Evolutionary conservation across 2,329 filamentous ascomycete species (phyloP).

Genomic region (Aspergillus sp.): DNA sequence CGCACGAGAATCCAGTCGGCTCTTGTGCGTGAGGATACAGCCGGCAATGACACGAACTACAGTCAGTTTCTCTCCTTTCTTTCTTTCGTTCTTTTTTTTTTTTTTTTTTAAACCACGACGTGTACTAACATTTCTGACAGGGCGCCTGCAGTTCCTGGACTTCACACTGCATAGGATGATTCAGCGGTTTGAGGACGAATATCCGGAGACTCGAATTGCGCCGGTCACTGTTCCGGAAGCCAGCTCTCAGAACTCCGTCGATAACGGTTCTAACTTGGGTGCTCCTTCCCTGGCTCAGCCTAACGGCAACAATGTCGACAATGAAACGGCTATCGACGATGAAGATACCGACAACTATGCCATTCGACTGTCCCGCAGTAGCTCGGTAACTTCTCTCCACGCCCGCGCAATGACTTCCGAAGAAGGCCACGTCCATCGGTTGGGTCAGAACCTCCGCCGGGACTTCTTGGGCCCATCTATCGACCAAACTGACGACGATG

Average conservation of each 20-base stretch:
- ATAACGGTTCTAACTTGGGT: constrained; percentile 17
- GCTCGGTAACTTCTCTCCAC: constrained; percentile 60
- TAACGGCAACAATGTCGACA: constrained; percentile 20
- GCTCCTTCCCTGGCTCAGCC: constrained; percentile 25
- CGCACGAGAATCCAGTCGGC: constrained; percentile 73
- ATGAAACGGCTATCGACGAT: constrained; percentile 29
- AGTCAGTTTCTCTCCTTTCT: constrained; percentile 46
- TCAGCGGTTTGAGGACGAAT: constrained; percentile 90
- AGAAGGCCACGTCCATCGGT: constrained; percentile 62
- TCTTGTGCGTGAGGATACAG: constrained; percentile 63
- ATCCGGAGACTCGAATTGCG: constrained; percentile 68
- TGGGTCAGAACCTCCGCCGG: constrained; percentile 58
- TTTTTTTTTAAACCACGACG: not conserved
- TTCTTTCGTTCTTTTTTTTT: constrained; percentile 33
- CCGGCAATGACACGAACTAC: constrained; percentile 66
- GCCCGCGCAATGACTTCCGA: constrained; percentile 57
- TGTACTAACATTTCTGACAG: constrained; percentile 26
- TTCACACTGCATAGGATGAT: constrained; percentile 85
- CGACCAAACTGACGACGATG: constrained; percentile 18
- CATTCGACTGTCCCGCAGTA: constrained; percentile 49
- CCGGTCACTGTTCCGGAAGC: constrained; percentile 17
- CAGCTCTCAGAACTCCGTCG: constrained; percentile 28
- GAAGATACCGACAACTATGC: constrained; percentile 37
- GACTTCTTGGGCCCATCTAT: constrained; percentile 50
- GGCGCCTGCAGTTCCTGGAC: constrained; percentile 74